These are phyloP conservation scores for Phytopythium mirpurense DNA, from an alignment of 352 stramenopile genomes.

Conservation along the genomic window DNA sequence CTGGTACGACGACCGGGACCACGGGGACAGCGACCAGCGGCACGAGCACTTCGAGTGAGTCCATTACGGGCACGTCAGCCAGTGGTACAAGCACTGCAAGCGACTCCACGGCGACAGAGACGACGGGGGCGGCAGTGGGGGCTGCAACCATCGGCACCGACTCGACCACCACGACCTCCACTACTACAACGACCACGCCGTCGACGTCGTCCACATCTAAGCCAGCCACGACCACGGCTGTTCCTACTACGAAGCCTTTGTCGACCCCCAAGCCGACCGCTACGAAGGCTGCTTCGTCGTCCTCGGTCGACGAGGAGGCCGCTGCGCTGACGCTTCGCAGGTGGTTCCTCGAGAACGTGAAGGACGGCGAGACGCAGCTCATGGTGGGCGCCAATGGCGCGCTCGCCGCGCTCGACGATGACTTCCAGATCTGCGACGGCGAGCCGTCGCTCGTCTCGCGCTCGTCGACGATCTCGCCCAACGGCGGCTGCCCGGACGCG, in stretches of 20 bases:
- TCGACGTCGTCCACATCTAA: conserved; percentile 11
- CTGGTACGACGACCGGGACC: neutral
- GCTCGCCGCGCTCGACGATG: neutral
- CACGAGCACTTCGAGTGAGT: too few species aligned
- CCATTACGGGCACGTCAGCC: too few species aligned
- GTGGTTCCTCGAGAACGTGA: conserved; percentile 26
- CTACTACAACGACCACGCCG: conserved; percentile 3
- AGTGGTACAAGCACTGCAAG: too few species aligned
- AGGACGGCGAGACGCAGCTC: conserved; percentile 30
- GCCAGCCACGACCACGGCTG: neutral
- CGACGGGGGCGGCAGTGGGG: neutral
- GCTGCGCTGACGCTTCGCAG: conserved; percentile 15
- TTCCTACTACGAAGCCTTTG: too few species aligned
- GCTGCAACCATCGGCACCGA: too few species aligned
- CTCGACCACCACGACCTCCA: neutral
- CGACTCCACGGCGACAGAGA: neutral
- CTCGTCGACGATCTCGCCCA: conserved; percentile 18
- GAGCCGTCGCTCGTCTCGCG: conserved; percentile 25
- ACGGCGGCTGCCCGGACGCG: conserved; percentile 28
- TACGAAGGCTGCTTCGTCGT: conserved; percentile 1
- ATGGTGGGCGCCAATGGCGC: conserved; percentile 13
- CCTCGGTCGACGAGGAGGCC: conserved; percentile 1
- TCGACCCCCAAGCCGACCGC: conserved; percentile 3
- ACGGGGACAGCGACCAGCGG: neutral
- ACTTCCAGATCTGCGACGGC: conserved; percentile 22